phyloP scores from a whole-genome alignment of 495 filamentous ascomycete genomes.

The Cercophora sp. region DNA sequence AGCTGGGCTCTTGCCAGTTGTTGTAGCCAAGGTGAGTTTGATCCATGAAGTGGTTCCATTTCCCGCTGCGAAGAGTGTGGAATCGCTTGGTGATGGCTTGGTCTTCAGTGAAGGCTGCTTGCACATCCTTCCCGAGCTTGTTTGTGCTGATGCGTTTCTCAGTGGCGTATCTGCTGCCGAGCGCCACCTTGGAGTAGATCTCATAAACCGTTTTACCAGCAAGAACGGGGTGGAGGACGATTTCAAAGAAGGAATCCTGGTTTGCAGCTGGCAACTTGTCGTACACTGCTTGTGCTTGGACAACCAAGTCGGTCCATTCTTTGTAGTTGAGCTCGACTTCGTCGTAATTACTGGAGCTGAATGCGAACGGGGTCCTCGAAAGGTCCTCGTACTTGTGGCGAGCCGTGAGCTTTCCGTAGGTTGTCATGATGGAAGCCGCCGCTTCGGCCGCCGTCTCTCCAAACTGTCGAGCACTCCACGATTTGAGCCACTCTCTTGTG shows the following conservation, averaged over 20 bases:
- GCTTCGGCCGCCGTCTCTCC: constrained; percentile 34
- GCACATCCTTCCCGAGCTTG: constrained; percentile 44
- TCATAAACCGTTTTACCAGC: constrained; percentile 43
- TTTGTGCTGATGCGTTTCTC: constrained; percentile 38
- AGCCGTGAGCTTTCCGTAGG: constrained; percentile 52
- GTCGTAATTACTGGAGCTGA: constrained; percentile 57
- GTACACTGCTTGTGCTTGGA: constrained; percentile 47
- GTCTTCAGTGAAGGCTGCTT: constrained; percentile 52
- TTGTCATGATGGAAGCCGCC: constrained; percentile 45
- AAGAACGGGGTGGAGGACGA: constrained; percentile 57
- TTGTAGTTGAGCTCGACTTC: constrained; percentile 56
- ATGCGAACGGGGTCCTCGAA: constrained; percentile 49
- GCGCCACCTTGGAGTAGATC: constrained; percentile 30
- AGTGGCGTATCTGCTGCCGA: constrained; percentile 19
- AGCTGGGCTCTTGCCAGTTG: constrained; percentile 55
- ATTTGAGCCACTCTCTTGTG: constrained; percentile 44
- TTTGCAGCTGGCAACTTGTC: constrained; percentile 33
- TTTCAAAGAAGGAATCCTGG: constrained; percentile 56
- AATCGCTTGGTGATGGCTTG: constrained; percentile 51
- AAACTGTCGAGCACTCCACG: constrained; percentile 40
- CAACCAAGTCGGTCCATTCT: constrained; percentile 50
- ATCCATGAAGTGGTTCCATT: constrained; percentile 54
- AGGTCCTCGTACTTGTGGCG: constrained; percentile 59
- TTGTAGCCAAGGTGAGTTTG: constrained; percentile 32
- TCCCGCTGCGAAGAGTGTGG: constrained; percentile 53